Percentiles rank a stretch among this genome's conserved stretches.
Conservation (phyloP, 768 basidiomycete species). For the Hygrophorus russula region DNA sequence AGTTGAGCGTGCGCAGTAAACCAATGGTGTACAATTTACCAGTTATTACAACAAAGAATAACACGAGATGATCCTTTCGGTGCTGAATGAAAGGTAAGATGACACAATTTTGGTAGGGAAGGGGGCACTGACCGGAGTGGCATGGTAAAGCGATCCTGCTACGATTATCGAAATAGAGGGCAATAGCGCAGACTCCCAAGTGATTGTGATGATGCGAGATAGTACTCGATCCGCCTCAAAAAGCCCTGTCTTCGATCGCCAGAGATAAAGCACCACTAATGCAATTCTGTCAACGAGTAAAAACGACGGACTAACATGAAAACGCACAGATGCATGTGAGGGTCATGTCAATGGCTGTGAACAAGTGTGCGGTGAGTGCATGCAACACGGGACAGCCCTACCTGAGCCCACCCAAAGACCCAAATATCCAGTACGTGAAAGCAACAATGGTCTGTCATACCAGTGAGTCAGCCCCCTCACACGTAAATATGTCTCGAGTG, state of each 20-base stretch:
- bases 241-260: constrained; percentile 25
- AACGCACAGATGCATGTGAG: constrained; percentile 27
- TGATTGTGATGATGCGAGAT: constrained; percentile 26
- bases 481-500: not conserved
- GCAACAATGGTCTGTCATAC: constrained; percentile 24
- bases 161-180: constrained; percentile 25
- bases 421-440: constrained; percentile 36
- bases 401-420: constrained; percentile 23
- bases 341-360: constrained; percentile 26
- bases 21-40: constrained; percentile 38
- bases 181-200: constrained; percentile 24
- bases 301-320: not conserved
- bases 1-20: constrained; percentile 27
- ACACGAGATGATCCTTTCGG: constrained; percentile 26
- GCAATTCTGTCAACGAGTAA: not conserved
- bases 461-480: not conserved
- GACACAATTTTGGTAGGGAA: not conserved
- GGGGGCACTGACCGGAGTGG: constrained; percentile 18
- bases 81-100: constrained; percentile 12
- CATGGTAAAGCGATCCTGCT: constrained; percentile 23
- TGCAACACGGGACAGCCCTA: not conserved
- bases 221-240: constrained; percentile 28
- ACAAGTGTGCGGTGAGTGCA: not conserved
- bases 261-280: constrained; percentile 29
- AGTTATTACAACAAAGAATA: constrained; percentile 38